Conservation (phyloP, 257 asterid species). For the Solanum tacnaense region DNA sequence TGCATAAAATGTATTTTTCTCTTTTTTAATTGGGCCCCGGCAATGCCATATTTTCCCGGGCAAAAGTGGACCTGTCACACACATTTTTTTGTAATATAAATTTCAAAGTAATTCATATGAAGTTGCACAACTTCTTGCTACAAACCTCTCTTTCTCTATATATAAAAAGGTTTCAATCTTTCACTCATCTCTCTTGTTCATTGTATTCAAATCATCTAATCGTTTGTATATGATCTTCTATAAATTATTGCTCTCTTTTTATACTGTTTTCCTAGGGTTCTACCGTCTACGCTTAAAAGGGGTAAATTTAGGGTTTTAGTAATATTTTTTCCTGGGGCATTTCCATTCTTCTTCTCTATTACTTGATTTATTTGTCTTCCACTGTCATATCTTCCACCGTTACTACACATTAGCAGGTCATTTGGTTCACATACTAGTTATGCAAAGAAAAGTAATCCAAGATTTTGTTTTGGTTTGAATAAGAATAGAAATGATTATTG, state of each 20-base stretch:
- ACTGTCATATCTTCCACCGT: background rate
- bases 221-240: too few relatives aligned
- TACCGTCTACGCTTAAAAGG: background rate
- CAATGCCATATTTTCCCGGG: background rate
- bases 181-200: background rate
- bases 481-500: background rate
- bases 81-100: background rate
- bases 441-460: background rate
- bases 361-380: background rate
- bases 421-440: background rate
- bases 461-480: background rate
- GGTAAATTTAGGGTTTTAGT: background rate
- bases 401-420: background rate
- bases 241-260: background rate
- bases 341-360: background rate
- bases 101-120: background rate
- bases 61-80: background rate
- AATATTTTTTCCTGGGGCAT: background rate
- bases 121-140: background rate
- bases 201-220: background rate
- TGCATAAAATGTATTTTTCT: too few relatives aligned
- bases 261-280: background rate
- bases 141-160: background rate
- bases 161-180: background rate
- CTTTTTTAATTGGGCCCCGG: too few relatives aligned